Evolutionary conservation across 2,329 filamentous ascomycete species (phyloP).

Genomic region (Aspergillus novoparasiticus): DNA sequence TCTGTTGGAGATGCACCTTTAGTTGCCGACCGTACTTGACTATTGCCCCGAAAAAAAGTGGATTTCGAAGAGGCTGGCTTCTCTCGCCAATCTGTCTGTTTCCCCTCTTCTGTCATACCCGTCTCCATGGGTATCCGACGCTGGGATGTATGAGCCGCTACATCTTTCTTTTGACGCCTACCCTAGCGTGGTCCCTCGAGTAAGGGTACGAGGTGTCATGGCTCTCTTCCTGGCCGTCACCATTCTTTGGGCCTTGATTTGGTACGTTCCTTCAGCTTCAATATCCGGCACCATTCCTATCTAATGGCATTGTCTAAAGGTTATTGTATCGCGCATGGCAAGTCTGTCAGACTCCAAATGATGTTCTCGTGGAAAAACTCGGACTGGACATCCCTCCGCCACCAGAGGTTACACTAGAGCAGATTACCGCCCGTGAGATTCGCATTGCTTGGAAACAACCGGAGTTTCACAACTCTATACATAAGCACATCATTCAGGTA

Average conservation of each 20-base stretch:
- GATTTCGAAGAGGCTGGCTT: slow-evolving; percentile 5
- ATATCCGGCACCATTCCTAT: background rate
- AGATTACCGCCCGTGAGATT: slow-evolving; percentile 83
- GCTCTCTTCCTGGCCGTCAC: slow-evolving; percentile 50
- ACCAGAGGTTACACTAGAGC: slow-evolving; percentile 86
- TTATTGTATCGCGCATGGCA: slow-evolving; percentile 82
- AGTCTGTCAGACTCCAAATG: slow-evolving; percentile 86
- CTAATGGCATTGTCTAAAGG: slow-evolving; percentile 52
- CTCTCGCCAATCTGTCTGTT: slow-evolving; percentile 10
- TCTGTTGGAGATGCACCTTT: slow-evolving; percentile 1
- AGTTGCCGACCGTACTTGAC: background rate
- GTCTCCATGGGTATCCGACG: slow-evolving; percentile 38
- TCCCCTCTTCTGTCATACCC: slow-evolving; percentile 17
- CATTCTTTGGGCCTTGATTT: slow-evolving; percentile 53
- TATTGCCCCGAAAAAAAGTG: background rate
- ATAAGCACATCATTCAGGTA: slow-evolving; percentile 88
- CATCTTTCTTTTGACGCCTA: slow-evolving; percentile 50
- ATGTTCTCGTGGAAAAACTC: slow-evolving; percentile 85
- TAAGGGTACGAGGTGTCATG: slow-evolving; percentile 53
- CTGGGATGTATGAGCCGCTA: slow-evolving; percentile 51
- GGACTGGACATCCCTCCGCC: slow-evolving; percentile 91
- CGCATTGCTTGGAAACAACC: slow-evolving; percentile 89
- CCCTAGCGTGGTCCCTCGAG: slow-evolving; percentile 47
- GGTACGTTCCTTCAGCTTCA: slow-evolving; percentile 36
- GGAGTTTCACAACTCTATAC: slow-evolving; percentile 65